phyloP scores from a whole-genome alignment of 305 asterid genomes.

The Petunia hybrid region DNA sequence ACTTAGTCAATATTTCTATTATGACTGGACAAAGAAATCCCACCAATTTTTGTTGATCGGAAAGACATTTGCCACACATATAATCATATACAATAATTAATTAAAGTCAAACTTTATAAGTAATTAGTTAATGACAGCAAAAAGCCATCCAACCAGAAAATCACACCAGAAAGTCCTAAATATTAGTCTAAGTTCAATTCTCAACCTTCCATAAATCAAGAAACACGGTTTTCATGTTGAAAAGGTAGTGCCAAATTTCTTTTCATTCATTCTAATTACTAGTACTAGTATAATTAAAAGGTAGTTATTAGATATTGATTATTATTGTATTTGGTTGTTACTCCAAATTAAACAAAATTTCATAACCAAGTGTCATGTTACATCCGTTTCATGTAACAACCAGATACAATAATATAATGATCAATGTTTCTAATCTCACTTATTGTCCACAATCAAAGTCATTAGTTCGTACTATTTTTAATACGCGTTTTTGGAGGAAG shows the following conservation, averaged over 20 bases:
- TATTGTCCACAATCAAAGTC: not conserved
- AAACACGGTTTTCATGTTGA: slow-evolving; percentile 22
- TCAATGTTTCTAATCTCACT: not conserved
- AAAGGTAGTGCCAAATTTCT: slow-evolving; percentile 9
- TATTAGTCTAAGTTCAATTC: not conserved
- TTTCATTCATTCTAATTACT: not conserved
- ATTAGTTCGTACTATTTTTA: not conserved
- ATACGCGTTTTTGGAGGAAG: not conserved
- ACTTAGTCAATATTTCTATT: slow-evolving; percentile 5
- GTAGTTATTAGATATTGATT: no score
- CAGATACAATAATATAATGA: not conserved
- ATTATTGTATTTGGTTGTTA: not conserved
- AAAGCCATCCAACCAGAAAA: not conserved
- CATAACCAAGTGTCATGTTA: not conserved
- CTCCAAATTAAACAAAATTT: not conserved
- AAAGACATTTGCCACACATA: slow-evolving; percentile 15
- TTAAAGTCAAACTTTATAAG: slow-evolving; percentile 11
- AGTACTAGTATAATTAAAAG: no score
- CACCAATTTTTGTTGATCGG: slow-evolving; percentile 27
- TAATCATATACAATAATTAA: not conserved
- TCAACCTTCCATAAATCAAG: slow-evolving; percentile 20
- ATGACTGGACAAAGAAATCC: slow-evolving; percentile 28
- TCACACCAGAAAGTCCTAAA: slow-evolving; percentile 3
- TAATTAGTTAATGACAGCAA: slow-evolving; percentile 4
- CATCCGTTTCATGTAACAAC: not conserved